Evolutionary conservation across 345 rosid species (phyloP), one percentile per base, ranked within the genome.

Genomic region (Gossypium herbaceum): DNA sequence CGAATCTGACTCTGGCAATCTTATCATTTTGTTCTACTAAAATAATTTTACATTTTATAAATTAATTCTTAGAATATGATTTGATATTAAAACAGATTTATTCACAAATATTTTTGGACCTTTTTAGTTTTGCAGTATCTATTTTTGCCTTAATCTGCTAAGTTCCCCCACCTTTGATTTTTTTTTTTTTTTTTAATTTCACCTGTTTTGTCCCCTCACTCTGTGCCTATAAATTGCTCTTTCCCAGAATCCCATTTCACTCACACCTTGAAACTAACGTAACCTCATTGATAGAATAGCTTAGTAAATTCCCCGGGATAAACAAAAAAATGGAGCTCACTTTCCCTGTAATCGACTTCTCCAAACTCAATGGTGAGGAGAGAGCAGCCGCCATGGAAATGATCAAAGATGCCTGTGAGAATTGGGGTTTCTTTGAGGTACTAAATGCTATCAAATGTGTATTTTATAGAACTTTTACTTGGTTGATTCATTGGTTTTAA

Each of bases 401-500:
- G 80, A 90, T 92, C 76, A 77, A 85, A 7, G 89, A 91, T 73
- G 94, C 97, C 73, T 91, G 97, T 68, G 91, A 84, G 77, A 88
- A 86, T 17, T 92, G 97, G 93, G 97, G 95, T 6, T 92, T 90
- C 87, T 92, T 92, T 81, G 90, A 92, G 97, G 97, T 92, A 76
- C 20, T 58, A 24, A 16, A 24, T 41, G 9, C 41, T 47, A 12
- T 68, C 11, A 68, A 68, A 22, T 68, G 41, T 47, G 12, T 27
- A 20, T 51, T 50, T 25, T 16, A 47, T 12, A 41, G 1, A 56
- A 43, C 9, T 54, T 71, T 56, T 3, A 24, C 39, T 22, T 16
- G 11, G 16, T 13, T 43, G 27, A 54, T 19, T 34, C 6, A 16
- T 66, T 44, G 0, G n/a, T 11, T 47, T 20, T 55, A 16, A 16